Evolutionary conservation across 257 asterid genomes (phyloP).

Genomic region (Nicotiana paniculata): DNA sequence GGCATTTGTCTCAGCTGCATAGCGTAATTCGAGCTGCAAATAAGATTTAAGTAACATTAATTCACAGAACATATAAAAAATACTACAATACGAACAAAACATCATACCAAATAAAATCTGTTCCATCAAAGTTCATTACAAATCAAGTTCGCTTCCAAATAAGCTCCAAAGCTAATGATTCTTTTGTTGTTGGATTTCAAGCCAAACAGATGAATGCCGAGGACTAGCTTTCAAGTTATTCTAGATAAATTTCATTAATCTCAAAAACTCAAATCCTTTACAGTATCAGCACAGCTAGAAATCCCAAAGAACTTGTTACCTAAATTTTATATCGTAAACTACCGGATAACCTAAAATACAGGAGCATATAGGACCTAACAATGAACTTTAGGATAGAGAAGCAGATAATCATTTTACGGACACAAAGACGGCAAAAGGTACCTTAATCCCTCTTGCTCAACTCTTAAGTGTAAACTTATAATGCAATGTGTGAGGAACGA

Average conservation of each 20-base stretch:
- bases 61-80: not conserved
- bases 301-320: not conserved
- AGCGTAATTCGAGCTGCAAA: conserved; percentile 64
- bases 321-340: not conserved
- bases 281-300: not conserved
- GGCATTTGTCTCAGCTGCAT: conserved; percentile 63
- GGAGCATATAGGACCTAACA: not conserved
- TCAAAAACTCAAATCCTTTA: not conserved
- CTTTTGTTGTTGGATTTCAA: not conserved
- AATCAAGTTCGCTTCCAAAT: not conserved
- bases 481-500: not conserved
- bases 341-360: not conserved
- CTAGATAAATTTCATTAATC: not conserved
- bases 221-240: not conserved
- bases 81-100: not conserved
- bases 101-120: not conserved
- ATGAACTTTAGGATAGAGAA: not conserved
- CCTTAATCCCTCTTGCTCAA: not conserved
- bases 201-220: not conserved
- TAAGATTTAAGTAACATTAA: not conserved
- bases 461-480: no score
- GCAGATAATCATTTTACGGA: not conserved
- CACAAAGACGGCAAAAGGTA: not conserved
- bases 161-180: not conserved
- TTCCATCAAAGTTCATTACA: not conserved